phyloP scores from a whole-genome alignment of 1,284 basidiomycete species.

The Ustilago crameri region DNA sequence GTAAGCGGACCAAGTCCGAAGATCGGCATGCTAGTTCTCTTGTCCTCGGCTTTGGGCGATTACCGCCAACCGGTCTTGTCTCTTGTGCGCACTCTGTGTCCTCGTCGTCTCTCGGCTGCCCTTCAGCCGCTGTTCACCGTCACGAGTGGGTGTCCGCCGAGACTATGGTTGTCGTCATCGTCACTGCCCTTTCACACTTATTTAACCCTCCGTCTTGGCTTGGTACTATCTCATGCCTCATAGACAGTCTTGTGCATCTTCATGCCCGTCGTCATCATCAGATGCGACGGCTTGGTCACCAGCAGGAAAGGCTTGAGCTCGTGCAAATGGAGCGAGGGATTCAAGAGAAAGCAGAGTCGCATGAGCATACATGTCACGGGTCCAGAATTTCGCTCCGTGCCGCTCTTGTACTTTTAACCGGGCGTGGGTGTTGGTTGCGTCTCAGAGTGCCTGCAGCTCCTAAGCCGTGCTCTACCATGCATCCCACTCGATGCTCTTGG shows the following conservation, averaged over 20 bases:
- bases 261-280: neutral
- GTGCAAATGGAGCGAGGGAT: neutral
- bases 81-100: neutral
- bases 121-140: neutral
- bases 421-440: conserved; percentile 1
- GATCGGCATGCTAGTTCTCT: conserved; percentile 1
- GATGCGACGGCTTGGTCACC: neutral
- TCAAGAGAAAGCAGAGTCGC: neutral
- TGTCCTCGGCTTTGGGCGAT: conserved; percentile 5
- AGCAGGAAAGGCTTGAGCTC: neutral
- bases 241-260: neutral
- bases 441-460: neutral
- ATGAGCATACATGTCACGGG: neutral
- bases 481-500: neutral
- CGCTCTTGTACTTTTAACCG: neutral
- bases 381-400: neutral
- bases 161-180: conserved; percentile 2
- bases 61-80: conserved; percentile 7
- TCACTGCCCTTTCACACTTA: conserved; percentile 3
- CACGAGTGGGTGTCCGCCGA: too few species aligned
- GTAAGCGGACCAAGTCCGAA: conserved; percentile 9
- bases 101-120: neutral
- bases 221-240: neutral
- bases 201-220: neutral
- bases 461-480: neutral